These are phyloP conservation scores for Sanguinoderma infundibulare DNA, from an alignment of 1,284 basidiomycete genomes.

Conservation along the genomic window DNA sequence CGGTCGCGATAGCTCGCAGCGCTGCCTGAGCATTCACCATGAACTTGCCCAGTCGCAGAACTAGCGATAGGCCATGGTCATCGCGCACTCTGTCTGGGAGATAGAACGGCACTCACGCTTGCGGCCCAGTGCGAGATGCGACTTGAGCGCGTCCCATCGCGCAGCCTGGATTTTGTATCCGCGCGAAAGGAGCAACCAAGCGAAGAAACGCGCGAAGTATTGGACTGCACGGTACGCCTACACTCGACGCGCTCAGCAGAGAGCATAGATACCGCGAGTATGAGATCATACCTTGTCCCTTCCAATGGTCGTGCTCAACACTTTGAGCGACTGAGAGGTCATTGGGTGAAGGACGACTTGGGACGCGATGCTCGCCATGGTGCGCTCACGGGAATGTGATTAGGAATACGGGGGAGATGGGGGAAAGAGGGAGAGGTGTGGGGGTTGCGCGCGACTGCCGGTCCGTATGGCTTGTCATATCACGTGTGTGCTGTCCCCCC, in stretches of 20 bases:
- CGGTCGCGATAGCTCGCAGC: constrained; percentile 71
- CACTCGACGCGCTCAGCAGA: constrained; percentile 1
- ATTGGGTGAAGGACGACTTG: constrained; percentile 87
- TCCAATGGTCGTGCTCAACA: constrained; percentile 82
- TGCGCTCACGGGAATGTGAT: not conserved
- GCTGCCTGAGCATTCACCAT: constrained; percentile 95
- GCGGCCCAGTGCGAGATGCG: constrained; percentile 76
- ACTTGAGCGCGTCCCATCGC: constrained; percentile 82
- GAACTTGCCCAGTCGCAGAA: constrained; percentile 93
- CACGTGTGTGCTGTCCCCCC: too few species aligned
- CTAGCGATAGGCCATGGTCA: constrained; percentile 43
- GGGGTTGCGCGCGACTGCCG: not conserved
- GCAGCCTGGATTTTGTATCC: constrained; percentile 70
- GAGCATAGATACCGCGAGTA: constrained; percentile 4
- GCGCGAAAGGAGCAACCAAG: constrained; percentile 76
- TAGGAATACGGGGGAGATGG: constrained; percentile 2
- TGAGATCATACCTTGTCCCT: constrained; percentile 77
- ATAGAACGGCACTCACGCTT: constrained; percentile 62
- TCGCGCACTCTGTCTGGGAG: not conserved
- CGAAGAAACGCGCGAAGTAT: constrained; percentile 90
- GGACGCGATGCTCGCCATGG: constrained; percentile 69
- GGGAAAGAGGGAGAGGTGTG: constrained; percentile 4
- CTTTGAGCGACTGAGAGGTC: constrained; percentile 77
- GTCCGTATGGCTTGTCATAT: constrained; percentile 17
- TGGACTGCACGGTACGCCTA: constrained; percentile 91